These are phyloP conservation scores for Dactylellina sp. DNA, from an alignment of 2,329 filamentous ascomycete species.

Conservation along the genomic window DNA sequence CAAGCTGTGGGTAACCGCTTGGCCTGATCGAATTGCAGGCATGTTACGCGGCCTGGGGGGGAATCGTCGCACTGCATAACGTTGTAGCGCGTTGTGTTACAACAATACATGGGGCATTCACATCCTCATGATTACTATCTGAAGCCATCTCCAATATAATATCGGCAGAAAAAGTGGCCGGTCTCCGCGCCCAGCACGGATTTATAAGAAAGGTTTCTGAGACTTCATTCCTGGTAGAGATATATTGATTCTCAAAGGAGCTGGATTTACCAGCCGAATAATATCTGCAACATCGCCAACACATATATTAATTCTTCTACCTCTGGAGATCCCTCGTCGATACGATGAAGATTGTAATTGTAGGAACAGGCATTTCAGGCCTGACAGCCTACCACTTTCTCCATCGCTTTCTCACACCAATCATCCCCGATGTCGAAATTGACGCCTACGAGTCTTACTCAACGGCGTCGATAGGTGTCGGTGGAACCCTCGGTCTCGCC, in stretches of 20 bases:
- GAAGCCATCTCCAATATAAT: no score
- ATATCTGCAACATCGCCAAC: no score
- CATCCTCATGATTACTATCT: no score
- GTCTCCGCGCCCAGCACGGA: no score
- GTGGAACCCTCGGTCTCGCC: slow-evolving; percentile 48
- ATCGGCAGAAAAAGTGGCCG: no score
- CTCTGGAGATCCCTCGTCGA: neutral
- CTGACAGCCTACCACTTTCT: slow-evolving; percentile 53
- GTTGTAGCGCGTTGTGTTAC: slow-evolving; percentile 46
- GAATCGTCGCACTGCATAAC: neutral
- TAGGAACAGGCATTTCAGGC: slow-evolving; percentile 52
- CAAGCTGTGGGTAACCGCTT: slow-evolving; percentile 6
- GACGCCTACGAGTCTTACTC: slow-evolving; percentile 49
- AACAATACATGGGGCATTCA: no score
- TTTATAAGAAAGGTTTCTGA: neutral
- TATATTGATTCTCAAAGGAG: no score
- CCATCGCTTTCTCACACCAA: slow-evolving; percentile 42
- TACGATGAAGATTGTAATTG: slow-evolving; percentile 51
- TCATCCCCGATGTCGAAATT: slow-evolving; percentile 35
- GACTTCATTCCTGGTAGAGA: neutral
- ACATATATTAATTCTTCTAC: no score
- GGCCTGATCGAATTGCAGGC: neutral
- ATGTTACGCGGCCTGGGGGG: slow-evolving; percentile 44
- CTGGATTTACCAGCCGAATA: no score
- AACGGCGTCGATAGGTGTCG: slow-evolving; percentile 32